phyloP scores from a whole-genome alignment of 1,139 yeast genomes.

The Kurtzmaniella natalensis region DNA sequence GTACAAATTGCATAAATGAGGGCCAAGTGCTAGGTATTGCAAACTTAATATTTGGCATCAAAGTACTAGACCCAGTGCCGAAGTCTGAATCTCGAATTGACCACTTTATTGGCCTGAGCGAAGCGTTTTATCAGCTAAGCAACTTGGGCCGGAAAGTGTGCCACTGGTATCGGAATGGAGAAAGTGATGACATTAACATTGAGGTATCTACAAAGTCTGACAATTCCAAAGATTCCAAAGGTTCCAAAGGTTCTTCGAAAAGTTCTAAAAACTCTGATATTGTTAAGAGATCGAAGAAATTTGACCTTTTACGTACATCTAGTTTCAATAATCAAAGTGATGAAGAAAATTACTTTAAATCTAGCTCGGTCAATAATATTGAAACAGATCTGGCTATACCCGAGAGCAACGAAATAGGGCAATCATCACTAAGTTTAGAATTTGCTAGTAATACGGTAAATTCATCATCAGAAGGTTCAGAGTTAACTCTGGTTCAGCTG shows the following conservation, averaged over 20 bases:
- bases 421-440: too few relatives aligned
- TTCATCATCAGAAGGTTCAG: too few relatives aligned
- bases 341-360: too few relatives aligned
- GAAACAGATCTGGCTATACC: too few relatives aligned
- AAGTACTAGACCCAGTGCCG: conserved; percentile 43
- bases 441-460: too few relatives aligned
- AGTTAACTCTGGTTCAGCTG: neutral
- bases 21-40: conserved; percentile 63
- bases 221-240: neutral
- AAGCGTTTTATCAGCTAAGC: conserved; percentile 20
- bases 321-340: too few relatives aligned
- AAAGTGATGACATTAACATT: too few relatives aligned
- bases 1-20: conserved; percentile 63
- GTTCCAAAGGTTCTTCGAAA: neutral
- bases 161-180: conserved; percentile 16
- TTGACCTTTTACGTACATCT: too few relatives aligned
- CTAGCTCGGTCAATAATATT: too few relatives aligned
- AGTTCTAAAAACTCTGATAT: neutral
- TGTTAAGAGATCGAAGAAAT: too few relatives aligned
- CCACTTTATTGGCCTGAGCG: conserved; percentile 13
- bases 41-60: conserved; percentile 46
- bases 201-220: too few relatives aligned
- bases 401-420: too few relatives aligned
- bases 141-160: conserved; percentile 16
- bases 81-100: conserved; percentile 9